These are phyloP conservation scores for Salix caprea DNA, from an alignment of 345 rosid genomes.

Conservation along the genomic window DNA sequence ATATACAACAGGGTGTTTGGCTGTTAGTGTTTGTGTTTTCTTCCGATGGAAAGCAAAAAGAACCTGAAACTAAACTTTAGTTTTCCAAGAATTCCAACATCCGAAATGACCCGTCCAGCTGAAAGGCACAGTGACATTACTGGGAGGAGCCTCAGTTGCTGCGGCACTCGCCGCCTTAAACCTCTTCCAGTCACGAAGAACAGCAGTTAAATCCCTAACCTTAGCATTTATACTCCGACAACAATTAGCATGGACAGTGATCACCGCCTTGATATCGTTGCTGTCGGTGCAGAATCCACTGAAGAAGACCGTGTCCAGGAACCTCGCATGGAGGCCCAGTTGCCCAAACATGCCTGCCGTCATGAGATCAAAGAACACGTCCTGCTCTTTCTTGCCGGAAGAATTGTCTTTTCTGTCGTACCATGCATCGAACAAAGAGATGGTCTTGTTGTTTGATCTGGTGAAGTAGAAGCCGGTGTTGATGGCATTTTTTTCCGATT, in stretches of 20 bases:
- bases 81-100: conserved; percentile 18
- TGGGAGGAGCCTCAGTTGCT: background rate
- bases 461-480: conserved; percentile 26
- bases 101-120: conserved; percentile 16
- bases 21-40: background rate
- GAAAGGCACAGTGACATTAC: background rate
- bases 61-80: background rate
- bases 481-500: conserved; percentile 7
- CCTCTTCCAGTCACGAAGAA: conserved; percentile 21
- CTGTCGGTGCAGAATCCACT: conserved; percentile 29
- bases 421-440: conserved; percentile 21
- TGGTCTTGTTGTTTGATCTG: conserved; percentile 26
- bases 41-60: background rate
- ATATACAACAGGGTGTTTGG: background rate
- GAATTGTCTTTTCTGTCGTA: conserved; percentile 17
- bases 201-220: conserved; percentile 13
- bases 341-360: background rate
- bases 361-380: conserved; percentile 10
- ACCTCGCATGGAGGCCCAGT: conserved; percentile 8
- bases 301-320: conserved; percentile 17
- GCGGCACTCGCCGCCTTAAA: background rate
- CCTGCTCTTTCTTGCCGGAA: conserved; percentile 27
- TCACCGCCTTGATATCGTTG: conserved; percentile 7
- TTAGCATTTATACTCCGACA: conserved; percentile 26
- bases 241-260: conserved; percentile 28